Evolutionary conservation across 495 filamentous ascomycete genomes (phyloP).

Genomic region (Apodospora peruviana): DNA sequence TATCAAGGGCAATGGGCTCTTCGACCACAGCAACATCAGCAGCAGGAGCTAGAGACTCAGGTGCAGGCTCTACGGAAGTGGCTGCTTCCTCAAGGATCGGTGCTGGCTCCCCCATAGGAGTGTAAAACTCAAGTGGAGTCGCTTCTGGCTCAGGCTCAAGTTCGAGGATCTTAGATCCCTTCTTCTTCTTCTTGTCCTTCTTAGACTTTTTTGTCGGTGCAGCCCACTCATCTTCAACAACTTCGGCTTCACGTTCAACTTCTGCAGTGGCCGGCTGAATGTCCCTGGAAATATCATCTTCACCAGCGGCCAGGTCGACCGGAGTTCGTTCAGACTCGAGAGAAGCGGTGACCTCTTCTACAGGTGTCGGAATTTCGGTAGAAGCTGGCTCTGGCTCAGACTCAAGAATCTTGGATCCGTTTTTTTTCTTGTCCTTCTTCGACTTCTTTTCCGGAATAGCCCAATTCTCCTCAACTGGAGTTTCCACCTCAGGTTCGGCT

Average conservation of each 20-base stretch:
- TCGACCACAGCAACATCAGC: no score
- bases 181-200: constrained; percentile 21
- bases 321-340: neutral
- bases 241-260: neutral
- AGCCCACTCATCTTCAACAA: neutral
- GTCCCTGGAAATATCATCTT: neutral
- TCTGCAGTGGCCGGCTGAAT: constrained; percentile 1
- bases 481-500: neutral
- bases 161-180: constrained; percentile 8
- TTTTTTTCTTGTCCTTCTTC: constrained; percentile 17
- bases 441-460: constrained; percentile 15
- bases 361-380: neutral
- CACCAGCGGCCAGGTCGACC: neutral
- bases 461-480: constrained; percentile 12
- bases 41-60: no score
- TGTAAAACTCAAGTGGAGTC: no score
- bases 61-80: neutral
- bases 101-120: neutral
- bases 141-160: neutral
- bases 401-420: constrained; percentile 6
- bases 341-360: neutral
- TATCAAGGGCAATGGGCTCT: no score
- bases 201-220: constrained; percentile 18
- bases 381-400: constrained; percentile 6
- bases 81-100: neutral